These are phyloP conservation scores for Leishmania arabica DNA, from an alignment of 208 protist species.

Conservation along the genomic window DNA sequence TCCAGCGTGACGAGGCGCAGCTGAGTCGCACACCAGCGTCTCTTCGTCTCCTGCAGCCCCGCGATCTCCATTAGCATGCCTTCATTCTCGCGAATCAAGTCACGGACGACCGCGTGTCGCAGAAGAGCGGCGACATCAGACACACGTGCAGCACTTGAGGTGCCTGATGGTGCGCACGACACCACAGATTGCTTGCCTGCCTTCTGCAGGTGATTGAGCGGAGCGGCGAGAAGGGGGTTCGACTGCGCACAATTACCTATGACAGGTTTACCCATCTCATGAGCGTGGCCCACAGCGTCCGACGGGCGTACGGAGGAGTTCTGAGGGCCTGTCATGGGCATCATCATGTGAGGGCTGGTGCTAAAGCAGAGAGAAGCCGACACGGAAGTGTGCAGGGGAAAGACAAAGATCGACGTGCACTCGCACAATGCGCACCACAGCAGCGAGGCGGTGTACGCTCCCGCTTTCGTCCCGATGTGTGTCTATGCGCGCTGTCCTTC, in stretches of 20 bases:
- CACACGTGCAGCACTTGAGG: background rate
- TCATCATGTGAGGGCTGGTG: background rate
- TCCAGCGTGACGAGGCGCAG: background rate
- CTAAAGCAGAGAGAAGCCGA: background rate
- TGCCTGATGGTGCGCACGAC: background rate
- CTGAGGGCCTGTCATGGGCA: background rate
- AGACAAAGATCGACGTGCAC: background rate
- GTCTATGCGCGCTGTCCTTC: background rate
- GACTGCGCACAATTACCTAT: background rate
- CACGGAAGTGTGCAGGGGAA: background rate
- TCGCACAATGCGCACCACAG: background rate
- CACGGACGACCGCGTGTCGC: slow-evolving; percentile 41
- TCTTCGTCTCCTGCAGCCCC: slow-evolving; percentile 19
- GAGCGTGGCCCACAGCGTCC: background rate
- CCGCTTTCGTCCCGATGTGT: background rate
- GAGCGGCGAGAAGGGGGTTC: background rate
- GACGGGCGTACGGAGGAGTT: background rate
- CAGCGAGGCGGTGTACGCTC: background rate
- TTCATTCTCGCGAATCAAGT: slow-evolving; percentile 61
- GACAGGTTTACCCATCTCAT: background rate
- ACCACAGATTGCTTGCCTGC: background rate
- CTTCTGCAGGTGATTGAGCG: background rate
- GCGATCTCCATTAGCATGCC: slow-evolving; percentile 43
- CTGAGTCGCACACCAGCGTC: background rate
- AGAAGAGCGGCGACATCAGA: background rate